Conservation (phyloP, 2,329 filamentous ascomycete species). For the Seiridium cupressi region DNA sequence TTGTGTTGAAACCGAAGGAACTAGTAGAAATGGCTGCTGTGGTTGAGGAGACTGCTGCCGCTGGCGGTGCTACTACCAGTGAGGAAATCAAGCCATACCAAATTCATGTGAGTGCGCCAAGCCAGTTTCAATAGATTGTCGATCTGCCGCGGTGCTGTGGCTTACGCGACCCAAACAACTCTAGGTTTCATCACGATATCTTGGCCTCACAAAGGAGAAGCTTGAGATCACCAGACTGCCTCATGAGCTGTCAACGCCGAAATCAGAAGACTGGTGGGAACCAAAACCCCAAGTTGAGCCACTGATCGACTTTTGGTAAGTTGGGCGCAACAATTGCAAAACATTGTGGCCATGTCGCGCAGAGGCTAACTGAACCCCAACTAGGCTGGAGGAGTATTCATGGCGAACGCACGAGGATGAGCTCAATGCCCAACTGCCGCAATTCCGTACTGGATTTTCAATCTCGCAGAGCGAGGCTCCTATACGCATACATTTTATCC, state of each 20-base stretch:
- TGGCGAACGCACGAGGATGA: conserved; percentile 59
- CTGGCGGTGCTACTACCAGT: not conserved
- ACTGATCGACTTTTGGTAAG: conserved; percentile 63
- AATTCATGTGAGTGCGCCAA: conserved; percentile 48
- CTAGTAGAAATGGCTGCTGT: conserved; percentile 19
- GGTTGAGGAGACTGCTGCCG: conserved; percentile 17
- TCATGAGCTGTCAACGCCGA: conserved; percentile 50
- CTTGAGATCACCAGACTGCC: conserved; percentile 65
- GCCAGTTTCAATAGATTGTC: not conserved
- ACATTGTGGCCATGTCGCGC: not conserved
- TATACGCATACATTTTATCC: conserved; percentile 64
- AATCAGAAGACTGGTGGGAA: conserved; percentile 53
- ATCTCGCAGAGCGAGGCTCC: conserved; percentile 36
- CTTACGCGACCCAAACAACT: conserved; percentile 21
- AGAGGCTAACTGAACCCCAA: not conserved
- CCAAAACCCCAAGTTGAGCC: conserved; percentile 62
- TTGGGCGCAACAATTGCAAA: conserved; percentile 2
- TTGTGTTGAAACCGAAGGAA: not conserved
- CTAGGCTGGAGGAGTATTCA: conserved; percentile 64
- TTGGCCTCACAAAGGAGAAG: conserved; percentile 66
- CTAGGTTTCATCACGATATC: conserved; percentile 65
- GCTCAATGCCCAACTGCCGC: conserved; percentile 59
- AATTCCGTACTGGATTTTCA: conserved; percentile 58
- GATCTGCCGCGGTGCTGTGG: conserved; percentile 14
- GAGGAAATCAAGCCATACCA: conserved; percentile 53